A percentile compares a stretch with the other conserved stretches of the same genome.
Evolutionary conservation across 805 yeast species (phyloP).

Genomic region (Zygosaccharomyces siamensis): DNA sequence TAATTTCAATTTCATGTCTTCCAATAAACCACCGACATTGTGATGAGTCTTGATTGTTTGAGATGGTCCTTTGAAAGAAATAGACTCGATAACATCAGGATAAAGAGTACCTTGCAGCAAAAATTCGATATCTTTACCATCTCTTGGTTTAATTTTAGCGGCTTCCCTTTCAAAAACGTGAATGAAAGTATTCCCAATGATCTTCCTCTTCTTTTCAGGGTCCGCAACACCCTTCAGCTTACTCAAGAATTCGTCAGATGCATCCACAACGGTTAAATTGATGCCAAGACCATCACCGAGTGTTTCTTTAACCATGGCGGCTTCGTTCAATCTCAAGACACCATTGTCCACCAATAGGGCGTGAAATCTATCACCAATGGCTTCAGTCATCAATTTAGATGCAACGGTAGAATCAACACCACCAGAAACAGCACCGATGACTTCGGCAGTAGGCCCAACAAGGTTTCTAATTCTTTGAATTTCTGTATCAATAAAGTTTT

Average conservation of each 20-base stretch:
- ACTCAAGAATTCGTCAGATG: conserved; percentile 80
- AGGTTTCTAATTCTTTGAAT: conserved; percentile 83
- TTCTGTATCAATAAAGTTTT: conserved; percentile 95
- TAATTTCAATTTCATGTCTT: conserved; percentile 95
- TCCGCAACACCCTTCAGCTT: conserved; percentile 92
- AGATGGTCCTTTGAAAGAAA: conserved; percentile 98
- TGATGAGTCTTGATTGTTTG: conserved; percentile 99
- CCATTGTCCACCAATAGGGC: conserved; percentile 98
- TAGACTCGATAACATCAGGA: conserved; percentile 98
- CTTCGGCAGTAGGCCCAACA: conserved; percentile 97
- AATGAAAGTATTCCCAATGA: conserved; percentile 96
- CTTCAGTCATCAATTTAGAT: conserved; percentile 95
- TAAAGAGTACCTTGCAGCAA: conserved; percentile 94
- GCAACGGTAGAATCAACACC: conserved; percentile 99
- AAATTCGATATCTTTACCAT: conserved; percentile 87
- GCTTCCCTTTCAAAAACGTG: conserved; percentile 97
- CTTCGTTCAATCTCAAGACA: conserved; percentile 92
- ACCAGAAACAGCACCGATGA: conserved; percentile 98
- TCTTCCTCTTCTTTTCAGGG: conserved; percentile 98
- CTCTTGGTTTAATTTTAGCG: conserved; percentile 80
- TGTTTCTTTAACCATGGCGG: conserved; percentile 80
- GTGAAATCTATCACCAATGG: conserved; percentile 97
- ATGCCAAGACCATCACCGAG: conserved; percentile 91
- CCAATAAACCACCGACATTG: conserved; percentile 96
- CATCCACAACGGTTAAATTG: conserved; percentile 91